Conservation (phyloP, 2,329 filamentous ascomycete species). For the Penicillium brevicompactum region DNA sequence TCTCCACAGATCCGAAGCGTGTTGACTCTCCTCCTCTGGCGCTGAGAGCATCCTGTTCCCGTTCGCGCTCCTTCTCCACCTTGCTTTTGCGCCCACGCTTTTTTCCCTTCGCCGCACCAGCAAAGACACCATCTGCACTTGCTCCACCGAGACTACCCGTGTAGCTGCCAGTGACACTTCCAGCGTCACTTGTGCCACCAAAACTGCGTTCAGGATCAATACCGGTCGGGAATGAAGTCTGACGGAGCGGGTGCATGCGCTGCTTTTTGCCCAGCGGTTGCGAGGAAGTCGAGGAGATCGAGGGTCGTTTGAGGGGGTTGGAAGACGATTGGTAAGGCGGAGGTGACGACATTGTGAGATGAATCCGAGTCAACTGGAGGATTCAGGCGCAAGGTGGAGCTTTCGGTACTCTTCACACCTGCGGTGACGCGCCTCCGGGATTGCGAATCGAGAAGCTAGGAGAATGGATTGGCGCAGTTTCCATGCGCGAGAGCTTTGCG, state of each 20-base stretch:
- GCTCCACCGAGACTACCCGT: constrained; percentile 44
- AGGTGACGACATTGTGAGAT: constrained; percentile 42
- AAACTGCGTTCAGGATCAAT: constrained; percentile 35
- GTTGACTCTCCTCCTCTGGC: constrained; percentile 26
- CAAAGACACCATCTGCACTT: constrained; percentile 38
- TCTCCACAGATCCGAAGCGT: constrained; percentile 37
- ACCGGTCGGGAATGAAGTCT: constrained; percentile 47
- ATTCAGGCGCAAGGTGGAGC: neutral
- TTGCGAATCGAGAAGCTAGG: neutral
- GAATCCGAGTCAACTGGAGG: neutral
- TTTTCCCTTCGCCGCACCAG: constrained; percentile 29
- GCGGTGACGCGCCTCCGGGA: constrained; percentile 1
- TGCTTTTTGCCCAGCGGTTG: constrained; percentile 32
- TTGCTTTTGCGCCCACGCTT: constrained; percentile 44
- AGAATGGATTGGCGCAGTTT: neutral
- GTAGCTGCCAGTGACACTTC: constrained; percentile 46
- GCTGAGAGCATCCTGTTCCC: constrained; percentile 35
- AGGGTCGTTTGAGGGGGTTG: constrained; percentile 45
- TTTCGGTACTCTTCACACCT: neutral
- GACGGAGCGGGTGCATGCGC: constrained; percentile 50
- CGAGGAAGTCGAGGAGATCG: constrained; percentile 42
- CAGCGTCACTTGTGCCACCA: constrained; percentile 40
- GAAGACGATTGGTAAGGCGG: constrained; percentile 31
- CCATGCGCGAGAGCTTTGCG: neutral
- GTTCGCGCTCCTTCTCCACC: constrained; percentile 39